Percentiles rank a stretch among this genome's conserved stretches.
These are phyloP conservation scores for Diddensiella transvaalensis DNA, from an alignment of 805 yeast genomes.

Conservation along the genomic window DNA sequence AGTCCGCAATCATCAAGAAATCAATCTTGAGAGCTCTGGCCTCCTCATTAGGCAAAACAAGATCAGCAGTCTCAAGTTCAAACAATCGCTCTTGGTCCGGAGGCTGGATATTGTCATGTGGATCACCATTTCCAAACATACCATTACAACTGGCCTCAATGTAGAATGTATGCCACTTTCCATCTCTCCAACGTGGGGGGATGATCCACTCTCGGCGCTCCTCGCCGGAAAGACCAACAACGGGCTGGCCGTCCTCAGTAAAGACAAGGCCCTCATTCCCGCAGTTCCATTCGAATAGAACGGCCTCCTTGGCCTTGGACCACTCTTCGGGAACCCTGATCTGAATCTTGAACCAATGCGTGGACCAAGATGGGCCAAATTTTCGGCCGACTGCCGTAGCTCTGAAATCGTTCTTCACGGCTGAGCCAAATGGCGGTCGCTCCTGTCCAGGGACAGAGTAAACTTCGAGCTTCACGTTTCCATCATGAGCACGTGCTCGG, in stretches of 20 bases:
- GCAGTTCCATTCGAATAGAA: slow-evolving; percentile 79
- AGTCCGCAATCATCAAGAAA: slow-evolving; percentile 84
- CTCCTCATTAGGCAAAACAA: slow-evolving; percentile 72
- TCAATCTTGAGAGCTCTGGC: slow-evolving; percentile 77
- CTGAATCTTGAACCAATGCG: slow-evolving; percentile 84
- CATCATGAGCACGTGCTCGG: slow-evolving; percentile 29
- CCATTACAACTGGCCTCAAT: slow-evolving; percentile 92
- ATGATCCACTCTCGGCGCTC: slow-evolving; percentile 70
- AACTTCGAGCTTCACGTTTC: slow-evolving; percentile 51
- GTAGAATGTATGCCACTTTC: slow-evolving; percentile 62
- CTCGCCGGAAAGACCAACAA: slow-evolving; percentile 85
- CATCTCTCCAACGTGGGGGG: slow-evolving; percentile 52
- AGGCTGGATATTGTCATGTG: slow-evolving; percentile 48
- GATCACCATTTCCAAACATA: slow-evolving; percentile 76
- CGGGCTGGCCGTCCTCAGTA: slow-evolving; percentile 59
- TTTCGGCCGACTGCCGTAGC: slow-evolving; percentile 54
- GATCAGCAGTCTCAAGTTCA: slow-evolving; percentile 62
- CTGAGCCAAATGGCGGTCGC: slow-evolving; percentile 22
- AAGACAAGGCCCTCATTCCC: slow-evolving; percentile 86
- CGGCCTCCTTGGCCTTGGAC: slow-evolving; percentile 43
- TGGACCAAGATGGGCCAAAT: slow-evolving; percentile 95
- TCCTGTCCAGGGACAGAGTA: slow-evolving; percentile 69
- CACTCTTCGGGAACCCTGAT: slow-evolving; percentile 55
- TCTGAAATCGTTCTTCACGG: slow-evolving; percentile 42
- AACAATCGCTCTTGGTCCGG: slow-evolving; percentile 73